phyloP scores from a whole-genome alignment of 805 yeast species.

The Sugiyamaella floridensis region DNA sequence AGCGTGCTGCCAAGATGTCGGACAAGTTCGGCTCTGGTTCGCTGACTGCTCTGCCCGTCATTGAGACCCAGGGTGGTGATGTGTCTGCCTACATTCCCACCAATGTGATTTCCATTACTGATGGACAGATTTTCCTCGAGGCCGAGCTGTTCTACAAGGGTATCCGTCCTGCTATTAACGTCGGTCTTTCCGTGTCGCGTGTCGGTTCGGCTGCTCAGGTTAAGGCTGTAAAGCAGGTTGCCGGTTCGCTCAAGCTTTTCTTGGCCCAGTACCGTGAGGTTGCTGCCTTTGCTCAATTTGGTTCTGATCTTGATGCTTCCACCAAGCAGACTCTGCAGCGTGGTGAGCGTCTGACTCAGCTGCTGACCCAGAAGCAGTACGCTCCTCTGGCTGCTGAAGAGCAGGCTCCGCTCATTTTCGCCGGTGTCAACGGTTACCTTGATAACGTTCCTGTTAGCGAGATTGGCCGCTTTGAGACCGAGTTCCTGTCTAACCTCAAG shows the following conservation, averaged over 20 bases:
- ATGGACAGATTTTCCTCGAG: constrained; percentile 98
- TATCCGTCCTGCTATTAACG: constrained; percentile 99
- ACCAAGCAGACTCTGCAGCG: constrained; percentile 98
- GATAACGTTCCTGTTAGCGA: constrained; percentile 79
- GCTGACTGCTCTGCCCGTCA: constrained; percentile 90
- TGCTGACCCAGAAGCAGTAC: constrained; percentile 97
- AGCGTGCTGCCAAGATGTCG: constrained; percentile 97
- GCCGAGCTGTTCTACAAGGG: constrained; percentile 99
- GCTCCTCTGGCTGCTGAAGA: constrained; percentile 96
- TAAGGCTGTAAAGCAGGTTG: constrained; percentile 99
- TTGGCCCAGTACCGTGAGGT: constrained; percentile 99
- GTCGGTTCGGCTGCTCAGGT: constrained; percentile 99
- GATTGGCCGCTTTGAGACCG: constrained; percentile 84
- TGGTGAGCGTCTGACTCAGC: constrained; percentile 99
- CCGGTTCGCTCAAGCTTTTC: constrained; percentile 99
- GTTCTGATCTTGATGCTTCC: constrained; percentile 99
- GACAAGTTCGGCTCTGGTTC: constrained; percentile 88
- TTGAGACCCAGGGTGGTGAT: constrained; percentile 99
- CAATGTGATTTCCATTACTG: constrained; percentile 94
- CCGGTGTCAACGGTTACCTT: constrained; percentile 99
- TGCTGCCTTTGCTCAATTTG: constrained; percentile 99
- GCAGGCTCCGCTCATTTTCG: constrained; percentile 97
- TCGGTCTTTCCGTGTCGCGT: constrained; percentile 99
- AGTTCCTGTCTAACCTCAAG: constrained; percentile 87
- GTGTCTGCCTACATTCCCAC: constrained; percentile 97